Conservation (phyloP, 2,329 filamentous ascomycete genomes). For the Endoconidiophora polonica region DNA sequence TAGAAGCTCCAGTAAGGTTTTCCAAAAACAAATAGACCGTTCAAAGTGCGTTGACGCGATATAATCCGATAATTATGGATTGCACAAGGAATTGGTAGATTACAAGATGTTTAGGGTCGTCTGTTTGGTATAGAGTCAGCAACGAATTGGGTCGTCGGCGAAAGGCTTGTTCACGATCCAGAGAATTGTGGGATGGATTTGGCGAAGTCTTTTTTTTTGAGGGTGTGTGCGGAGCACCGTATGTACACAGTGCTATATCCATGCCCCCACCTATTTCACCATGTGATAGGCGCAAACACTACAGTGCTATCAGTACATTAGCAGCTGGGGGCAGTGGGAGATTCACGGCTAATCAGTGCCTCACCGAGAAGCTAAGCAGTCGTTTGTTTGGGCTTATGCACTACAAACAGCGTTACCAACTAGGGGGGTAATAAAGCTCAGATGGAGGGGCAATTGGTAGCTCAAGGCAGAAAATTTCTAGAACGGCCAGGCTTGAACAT, state of each 20-base stretch:
- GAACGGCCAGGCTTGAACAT: conserved; percentile 4
- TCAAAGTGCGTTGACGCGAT: not conserved
- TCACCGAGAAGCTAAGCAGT: not conserved
- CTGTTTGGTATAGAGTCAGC: too few relatives aligned
- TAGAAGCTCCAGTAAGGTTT: not conserved
- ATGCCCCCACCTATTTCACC: not conserved
- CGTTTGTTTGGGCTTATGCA: too few relatives aligned
- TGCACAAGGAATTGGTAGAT: too few relatives aligned
- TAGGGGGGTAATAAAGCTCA: conserved; percentile 4
- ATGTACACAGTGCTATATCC: not conserved
- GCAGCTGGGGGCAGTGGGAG: not conserved
- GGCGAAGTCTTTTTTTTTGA: conserved; percentile 8
- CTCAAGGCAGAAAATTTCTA: conserved; percentile 12
- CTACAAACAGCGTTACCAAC: not conserved
- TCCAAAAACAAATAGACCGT: not conserved
- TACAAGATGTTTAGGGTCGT: too few relatives aligned
- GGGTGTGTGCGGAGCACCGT: conserved; percentile 12
- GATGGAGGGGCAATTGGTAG: conserved; percentile 6
- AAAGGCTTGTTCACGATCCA: not conserved
- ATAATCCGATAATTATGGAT: too few relatives aligned
- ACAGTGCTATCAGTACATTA: conserved; percentile 3
- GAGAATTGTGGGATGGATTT: conserved; percentile 12
- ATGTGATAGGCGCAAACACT: not conserved
- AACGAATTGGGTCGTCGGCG: not conserved
- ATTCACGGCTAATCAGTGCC: conserved; percentile 8